A percentile compares a stretch with the other conserved stretches of the same genome.
Evolutionary conservation across 331 rosid genomes (phyloP).

Genomic region (Rosa hybrid): DNA sequence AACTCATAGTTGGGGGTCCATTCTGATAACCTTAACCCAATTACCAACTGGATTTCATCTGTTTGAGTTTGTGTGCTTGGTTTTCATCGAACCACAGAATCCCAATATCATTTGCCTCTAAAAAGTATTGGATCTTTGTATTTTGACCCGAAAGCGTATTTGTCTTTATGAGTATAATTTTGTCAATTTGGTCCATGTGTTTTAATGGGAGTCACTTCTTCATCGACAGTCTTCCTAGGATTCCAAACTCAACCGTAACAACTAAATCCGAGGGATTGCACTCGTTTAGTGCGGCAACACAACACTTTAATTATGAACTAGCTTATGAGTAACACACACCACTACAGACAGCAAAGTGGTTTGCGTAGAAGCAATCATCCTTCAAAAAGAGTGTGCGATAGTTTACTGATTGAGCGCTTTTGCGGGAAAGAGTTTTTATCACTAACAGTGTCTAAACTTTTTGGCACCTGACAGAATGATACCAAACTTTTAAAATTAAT

Average conservation of each 20-base stretch:
- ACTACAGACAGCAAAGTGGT: background rate
- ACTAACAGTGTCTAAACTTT: no score
- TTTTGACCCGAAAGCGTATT: background rate
- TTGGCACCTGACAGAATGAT: no score
- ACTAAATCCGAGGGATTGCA: background rate
- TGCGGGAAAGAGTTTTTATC: background rate
- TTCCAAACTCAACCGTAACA: background rate
- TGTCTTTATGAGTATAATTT: background rate
- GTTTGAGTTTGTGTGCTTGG: background rate
- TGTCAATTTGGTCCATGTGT: background rate
- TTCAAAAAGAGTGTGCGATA: background rate
- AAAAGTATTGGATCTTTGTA: background rate
- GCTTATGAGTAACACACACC: background rate
- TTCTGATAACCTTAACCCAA: background rate
- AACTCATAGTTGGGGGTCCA: background rate
- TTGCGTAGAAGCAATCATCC: background rate
- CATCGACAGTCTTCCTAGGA: background rate
- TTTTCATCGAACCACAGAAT: background rate
- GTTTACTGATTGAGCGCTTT: background rate
- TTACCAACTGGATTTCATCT: background rate
- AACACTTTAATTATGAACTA: background rate
- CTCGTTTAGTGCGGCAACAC: background rate
- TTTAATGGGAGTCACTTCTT: background rate
- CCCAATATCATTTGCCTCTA: background rate
- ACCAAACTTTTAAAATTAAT: no score